Evolutionary conservation across 176 grass and related monocot genomes (phyloP).

Genomic region (Tillandsia fasciculata): DNA sequence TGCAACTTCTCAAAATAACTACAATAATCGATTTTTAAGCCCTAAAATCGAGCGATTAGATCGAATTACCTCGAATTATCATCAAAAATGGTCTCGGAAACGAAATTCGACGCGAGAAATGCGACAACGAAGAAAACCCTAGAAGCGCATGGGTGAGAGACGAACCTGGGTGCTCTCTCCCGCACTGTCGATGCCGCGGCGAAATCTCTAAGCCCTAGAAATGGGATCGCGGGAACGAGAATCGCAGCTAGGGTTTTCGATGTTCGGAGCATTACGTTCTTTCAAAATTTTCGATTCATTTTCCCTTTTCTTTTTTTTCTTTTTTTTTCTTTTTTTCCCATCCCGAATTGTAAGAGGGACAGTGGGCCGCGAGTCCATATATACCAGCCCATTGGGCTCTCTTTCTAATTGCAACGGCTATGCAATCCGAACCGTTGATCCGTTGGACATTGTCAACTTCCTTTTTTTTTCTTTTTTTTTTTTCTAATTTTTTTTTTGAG

Average conservation of each 20-base stretch:
- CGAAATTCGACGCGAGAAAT: background rate
- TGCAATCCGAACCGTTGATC: background rate
- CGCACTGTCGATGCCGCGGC: background rate
- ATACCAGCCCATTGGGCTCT: background rate
- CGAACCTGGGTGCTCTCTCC: background rate
- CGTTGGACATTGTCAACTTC: background rate
- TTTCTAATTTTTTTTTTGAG: background rate
- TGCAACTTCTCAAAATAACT: background rate
- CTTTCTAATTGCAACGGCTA: background rate
- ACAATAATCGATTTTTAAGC: slow-evolving; percentile 2
- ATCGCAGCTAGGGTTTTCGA: background rate
- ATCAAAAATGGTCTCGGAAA: background rate
- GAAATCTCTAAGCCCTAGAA: background rate
- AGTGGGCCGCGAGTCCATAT: background rate
- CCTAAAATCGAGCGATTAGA: slow-evolving; percentile 3
- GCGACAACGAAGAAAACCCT: background rate
- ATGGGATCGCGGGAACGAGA: background rate
- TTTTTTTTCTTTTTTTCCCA: too few relatives aligned
- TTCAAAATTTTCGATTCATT: background rate
- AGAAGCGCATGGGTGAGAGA: background rate
- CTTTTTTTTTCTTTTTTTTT: too few relatives aligned
- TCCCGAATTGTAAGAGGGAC: too few relatives aligned
- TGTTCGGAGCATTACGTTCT: background rate
- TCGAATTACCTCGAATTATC: slow-evolving; percentile 9
- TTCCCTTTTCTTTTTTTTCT: too few relatives aligned